phyloP scores from a whole-genome alignment of 2,329 filamentous ascomycete species.

The Epichloe elymi region DNA sequence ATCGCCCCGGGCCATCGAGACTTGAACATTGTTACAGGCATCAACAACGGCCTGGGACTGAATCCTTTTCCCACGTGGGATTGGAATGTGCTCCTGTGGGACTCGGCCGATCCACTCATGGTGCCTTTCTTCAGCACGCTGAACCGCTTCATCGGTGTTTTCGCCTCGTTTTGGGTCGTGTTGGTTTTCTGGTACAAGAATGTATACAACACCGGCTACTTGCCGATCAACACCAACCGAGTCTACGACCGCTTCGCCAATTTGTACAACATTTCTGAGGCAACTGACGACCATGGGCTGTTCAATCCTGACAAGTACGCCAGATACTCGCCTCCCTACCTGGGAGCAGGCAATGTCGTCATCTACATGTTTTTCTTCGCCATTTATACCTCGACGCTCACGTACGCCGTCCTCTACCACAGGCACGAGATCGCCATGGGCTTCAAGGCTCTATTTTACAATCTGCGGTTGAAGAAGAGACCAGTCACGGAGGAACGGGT shows the following conservation, averaged over 20 bases:
- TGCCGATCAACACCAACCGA: slow-evolving; percentile 38
- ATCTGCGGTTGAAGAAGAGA: slow-evolving; percentile 28
- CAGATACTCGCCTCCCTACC: slow-evolving; percentile 37
- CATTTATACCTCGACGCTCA: slow-evolving; percentile 38
- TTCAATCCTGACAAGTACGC: slow-evolving; percentile 34
- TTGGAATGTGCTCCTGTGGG: slow-evolving; percentile 33
- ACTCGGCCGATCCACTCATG: slow-evolving; percentile 31
- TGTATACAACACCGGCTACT: slow-evolving; percentile 41
- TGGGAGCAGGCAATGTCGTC: slow-evolving; percentile 35
- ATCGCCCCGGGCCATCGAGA: slow-evolving; percentile 34
- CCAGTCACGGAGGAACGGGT: slow-evolving; percentile 21
- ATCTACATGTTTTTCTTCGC: slow-evolving; percentile 44
- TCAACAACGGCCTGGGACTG: slow-evolving; percentile 31
- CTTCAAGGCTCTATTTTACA: slow-evolving; percentile 32
- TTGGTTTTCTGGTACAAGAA: slow-evolving; percentile 46
- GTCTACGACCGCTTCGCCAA: slow-evolving; percentile 36
- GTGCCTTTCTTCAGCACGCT: slow-evolving; percentile 45
- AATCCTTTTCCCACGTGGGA: slow-evolving; percentile 35
- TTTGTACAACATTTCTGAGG: slow-evolving; percentile 32
- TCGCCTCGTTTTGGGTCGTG: slow-evolving; percentile 41
- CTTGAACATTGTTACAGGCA: slow-evolving; percentile 29
- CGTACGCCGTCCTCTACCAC: slow-evolving; percentile 38
- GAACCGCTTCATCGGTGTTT: slow-evolving; percentile 46
- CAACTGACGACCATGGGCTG: slow-evolving; percentile 28
- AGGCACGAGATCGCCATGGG: slow-evolving; percentile 36